phyloP scores from a whole-genome alignment of 148 eudicot genomes.

The Rhododendron kiyosumense region DNA sequence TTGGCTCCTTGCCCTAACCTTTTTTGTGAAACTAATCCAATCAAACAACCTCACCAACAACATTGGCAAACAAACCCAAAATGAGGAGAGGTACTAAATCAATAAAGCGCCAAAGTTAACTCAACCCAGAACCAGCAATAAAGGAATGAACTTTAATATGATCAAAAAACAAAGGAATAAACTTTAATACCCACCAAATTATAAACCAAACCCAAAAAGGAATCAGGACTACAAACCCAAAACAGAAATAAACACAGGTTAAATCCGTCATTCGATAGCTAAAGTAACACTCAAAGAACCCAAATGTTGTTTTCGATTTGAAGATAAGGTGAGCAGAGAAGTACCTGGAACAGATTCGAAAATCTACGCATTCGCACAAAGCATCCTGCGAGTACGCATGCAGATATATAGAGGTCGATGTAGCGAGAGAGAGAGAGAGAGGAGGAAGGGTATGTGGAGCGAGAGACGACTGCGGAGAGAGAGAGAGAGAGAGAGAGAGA shows the following conservation, averaged over 20 bases:
- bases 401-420: neutral
- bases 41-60: neutral
- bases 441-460: neutral
- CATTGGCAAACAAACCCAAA: neutral
- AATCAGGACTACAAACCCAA: neutral
- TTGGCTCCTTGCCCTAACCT: neutral
- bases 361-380: conserved; percentile 17
- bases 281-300: neutral
- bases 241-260: neutral
- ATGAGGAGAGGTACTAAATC: neutral
- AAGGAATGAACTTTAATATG: neutral
- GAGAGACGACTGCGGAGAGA: neutral
- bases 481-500: neutral
- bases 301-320: neutral
- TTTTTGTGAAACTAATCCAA: neutral
- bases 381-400: neutral
- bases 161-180: neutral
- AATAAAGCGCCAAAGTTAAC: neutral
- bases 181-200: neutral
- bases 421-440: neutral
- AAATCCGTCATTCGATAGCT: neutral
- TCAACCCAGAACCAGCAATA: neutral
- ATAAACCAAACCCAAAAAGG: neutral
- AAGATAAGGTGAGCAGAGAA: conserved; percentile 5
- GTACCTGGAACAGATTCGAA: conserved; percentile 19